Evolutionary conservation across 2,329 filamentous ascomycete species (phyloP).

Genomic region (Phaeosphaeriaceae sp.): DNA sequence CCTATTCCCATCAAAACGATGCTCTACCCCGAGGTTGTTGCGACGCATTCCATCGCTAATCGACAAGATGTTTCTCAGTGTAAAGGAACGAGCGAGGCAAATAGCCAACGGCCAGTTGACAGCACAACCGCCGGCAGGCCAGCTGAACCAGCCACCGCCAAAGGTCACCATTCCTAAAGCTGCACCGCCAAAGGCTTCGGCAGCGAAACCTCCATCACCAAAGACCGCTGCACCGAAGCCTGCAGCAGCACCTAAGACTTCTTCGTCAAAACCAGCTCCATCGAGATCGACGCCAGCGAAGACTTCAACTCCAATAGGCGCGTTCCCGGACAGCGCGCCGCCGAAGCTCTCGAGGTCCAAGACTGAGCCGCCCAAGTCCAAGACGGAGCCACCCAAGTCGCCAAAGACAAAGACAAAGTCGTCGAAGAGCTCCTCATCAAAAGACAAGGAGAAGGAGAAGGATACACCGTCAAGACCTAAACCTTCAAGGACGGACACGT

Average conservation of each 20-base stretch:
- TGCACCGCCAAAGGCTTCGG: constrained; percentile 5
- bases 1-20: constrained; percentile 9
- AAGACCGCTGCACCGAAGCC: constrained; percentile 6
- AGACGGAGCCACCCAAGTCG: constrained; percentile 9
- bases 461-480: constrained; percentile 7
- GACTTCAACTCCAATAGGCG: constrained; percentile 10
- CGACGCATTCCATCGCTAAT: constrained; percentile 10
- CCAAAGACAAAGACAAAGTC: constrained; percentile 4
- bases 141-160: constrained; percentile 13
- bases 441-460: constrained; percentile 6
- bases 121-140: constrained; percentile 7
- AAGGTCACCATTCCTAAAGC: constrained; percentile 11
- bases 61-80: constrained; percentile 28
- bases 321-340: constrained; percentile 11
- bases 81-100: constrained; percentile 22
- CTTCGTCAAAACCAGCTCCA: constrained; percentile 8
- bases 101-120: constrained; percentile 14
- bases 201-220: constrained; percentile 7
- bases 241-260: constrained; percentile 4
- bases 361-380: constrained; percentile 13
- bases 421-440: constrained; percentile 10
- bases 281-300: constrained; percentile 14
- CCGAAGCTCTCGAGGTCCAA: constrained; percentile 15
- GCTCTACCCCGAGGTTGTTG: constrained; percentile 3
- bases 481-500: constrained; percentile 4